A percentile compares a stretch with the other conserved stretches of the same genome.
Conservation (phyloP, 176 grass and related monocot species). For the Phragmites australis region DNA sequence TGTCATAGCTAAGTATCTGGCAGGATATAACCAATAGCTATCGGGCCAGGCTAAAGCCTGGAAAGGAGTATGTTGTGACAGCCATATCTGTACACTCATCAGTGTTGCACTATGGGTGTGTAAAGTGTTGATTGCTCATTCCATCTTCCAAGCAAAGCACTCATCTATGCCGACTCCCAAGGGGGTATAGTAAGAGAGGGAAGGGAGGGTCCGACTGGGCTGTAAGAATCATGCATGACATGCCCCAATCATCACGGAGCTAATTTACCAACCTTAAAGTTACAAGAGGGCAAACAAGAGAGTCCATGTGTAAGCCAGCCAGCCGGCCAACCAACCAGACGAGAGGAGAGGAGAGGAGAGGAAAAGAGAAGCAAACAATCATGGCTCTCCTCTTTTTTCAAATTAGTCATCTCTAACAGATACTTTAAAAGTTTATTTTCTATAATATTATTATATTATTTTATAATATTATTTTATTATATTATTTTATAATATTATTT, state of each 20-base stretch:
- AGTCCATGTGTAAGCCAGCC: constrained; percentile 49
- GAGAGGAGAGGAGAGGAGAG: no score
- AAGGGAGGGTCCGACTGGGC: background rate
- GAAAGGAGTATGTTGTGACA: background rate
- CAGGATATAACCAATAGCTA: background rate
- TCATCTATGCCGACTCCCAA: background rate
- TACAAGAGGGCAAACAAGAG: constrained; percentile 31
- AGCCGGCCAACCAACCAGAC: constrained; percentile 24
- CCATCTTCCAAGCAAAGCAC: constrained; percentile 25
- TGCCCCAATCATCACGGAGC: background rate
- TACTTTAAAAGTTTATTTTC: no score
- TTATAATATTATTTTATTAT: no score
- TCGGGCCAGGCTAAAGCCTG: background rate
- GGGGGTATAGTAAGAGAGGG: background rate
- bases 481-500: no score
- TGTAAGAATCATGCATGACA: background rate
- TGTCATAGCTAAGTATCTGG: no score
- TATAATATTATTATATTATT: no score
- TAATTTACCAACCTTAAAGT: constrained; percentile 50
- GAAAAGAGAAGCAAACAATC: background rate
- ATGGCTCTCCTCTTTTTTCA: background rate
- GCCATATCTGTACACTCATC: background rate
- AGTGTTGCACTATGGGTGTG: background rate
- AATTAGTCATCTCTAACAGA: constrained; percentile 12
- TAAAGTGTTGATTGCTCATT: constrained; percentile 24